Base-by-base conservation (phyloP, 1,139 yeast genomes). In the Lizanozyma gosingica region DNA sequence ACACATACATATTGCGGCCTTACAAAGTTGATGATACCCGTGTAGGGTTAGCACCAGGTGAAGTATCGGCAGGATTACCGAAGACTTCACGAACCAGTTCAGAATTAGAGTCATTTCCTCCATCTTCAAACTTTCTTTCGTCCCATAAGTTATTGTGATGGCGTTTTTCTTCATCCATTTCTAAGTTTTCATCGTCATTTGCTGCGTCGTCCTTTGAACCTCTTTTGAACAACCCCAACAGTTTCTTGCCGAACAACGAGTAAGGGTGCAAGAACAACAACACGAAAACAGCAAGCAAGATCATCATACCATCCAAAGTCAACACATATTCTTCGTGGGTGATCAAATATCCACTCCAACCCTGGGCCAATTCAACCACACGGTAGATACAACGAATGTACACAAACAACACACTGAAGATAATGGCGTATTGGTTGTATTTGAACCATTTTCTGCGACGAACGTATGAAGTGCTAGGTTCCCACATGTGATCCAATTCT, bases 321-420 rank as follows among this genome's bases (percentile, higher is more conserved):
- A 90, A 71, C 49, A 90, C 73, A 59, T 73, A 87, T 32, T 72
- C 71, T 60, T 92, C 97, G 51, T 80, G 80, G 1, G 65, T 60
- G 43, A 86, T 80, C 48, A 88, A 65, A 46, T 67, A 73, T 0
- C 96, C 95, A 3, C 52, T 40, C 78, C 88, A 88, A 14, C 97
- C 96, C 52, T 81, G 76, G 3, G 82, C 67, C 44, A 88, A 70
- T 58, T 90, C 97, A 16, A 79, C 76, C 41, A 87, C 79, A 60
- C 97, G 75, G 60, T 86, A 90, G 34, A 83, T 67, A 57, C 94
- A 84, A 59, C 97, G 77, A 40, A 78, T 71, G 52, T 75, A 83
- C 35, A 87, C 71, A 11, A 76, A 72, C 8, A 80, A 27, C 2
- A 82, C 80, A 1, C 84, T 69, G 6, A 64, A 38, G 0, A 81